Evolutionary conservation across 345 rosid species (phyloP).

Genomic region (Kernera saxatilis): DNA sequence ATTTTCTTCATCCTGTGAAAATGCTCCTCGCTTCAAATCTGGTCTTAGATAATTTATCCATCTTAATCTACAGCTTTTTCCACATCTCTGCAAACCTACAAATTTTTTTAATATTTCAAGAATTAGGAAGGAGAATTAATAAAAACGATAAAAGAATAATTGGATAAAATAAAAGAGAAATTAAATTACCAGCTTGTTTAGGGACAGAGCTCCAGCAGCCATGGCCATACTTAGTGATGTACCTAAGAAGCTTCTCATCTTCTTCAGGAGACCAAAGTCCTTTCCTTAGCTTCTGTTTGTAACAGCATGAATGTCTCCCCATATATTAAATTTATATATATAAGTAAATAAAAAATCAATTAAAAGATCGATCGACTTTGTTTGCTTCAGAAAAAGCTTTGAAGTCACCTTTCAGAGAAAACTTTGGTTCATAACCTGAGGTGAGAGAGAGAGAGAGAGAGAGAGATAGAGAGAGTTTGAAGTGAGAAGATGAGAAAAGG

Average conservation of each 20-base stretch:
- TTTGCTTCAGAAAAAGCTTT: slow-evolving; percentile 6
- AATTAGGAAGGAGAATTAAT: not conserved
- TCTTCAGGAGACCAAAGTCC: slow-evolving; percentile 99
- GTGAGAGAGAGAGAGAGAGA: slow-evolving; percentile 8
- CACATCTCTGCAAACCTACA: slow-evolving; percentile 90
- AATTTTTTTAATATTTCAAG: not conserved
- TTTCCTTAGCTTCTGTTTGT: slow-evolving; percentile 95
- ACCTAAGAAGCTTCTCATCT: slow-evolving; percentile 85
- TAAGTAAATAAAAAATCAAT: not conserved
- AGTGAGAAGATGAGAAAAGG: slow-evolving; percentile 36
- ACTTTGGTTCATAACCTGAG: slow-evolving; percentile 21
- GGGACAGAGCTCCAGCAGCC: slow-evolving; percentile 99
- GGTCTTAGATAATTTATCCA: slow-evolving; percentile 98
- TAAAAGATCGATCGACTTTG: not conserved
- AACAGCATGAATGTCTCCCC: slow-evolving; percentile 98
- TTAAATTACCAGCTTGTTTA: slow-evolving; percentile 65
- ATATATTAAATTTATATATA: slow-evolving; percentile 22
- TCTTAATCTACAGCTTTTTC: slow-evolving; percentile 94
- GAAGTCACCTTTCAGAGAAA: slow-evolving; percentile 25
- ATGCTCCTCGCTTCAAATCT: slow-evolving; percentile 96
- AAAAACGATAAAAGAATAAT: not conserved
- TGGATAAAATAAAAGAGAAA: not conserved
- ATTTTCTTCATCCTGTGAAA: slow-evolving; percentile 85
- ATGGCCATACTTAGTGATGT: slow-evolving; percentile 87
- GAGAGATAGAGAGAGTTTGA: slow-evolving; percentile 18